Evolutionary conservation across 768 basidiomycete species (phyloP).

Genomic region (Tricholoma furcatifolium): DNA sequence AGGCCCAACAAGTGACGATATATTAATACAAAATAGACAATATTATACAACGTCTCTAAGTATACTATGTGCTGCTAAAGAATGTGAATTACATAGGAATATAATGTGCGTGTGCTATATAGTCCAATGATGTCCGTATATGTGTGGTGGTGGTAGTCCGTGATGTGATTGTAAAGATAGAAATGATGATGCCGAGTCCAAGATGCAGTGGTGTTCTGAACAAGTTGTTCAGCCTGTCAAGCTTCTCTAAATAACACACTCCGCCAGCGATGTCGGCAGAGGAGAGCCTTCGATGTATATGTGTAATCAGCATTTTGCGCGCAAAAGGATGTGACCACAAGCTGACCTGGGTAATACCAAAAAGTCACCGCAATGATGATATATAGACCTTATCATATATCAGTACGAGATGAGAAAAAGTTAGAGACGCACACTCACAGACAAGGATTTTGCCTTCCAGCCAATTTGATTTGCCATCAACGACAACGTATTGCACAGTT

Average conservation of each 20-base stretch:
- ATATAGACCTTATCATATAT: constrained; percentile 53
- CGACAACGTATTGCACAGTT: constrained; percentile 79
- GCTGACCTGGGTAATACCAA: constrained; percentile 62
- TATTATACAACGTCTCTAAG: too few species aligned
- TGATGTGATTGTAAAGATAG: too few species aligned
- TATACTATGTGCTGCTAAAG: too few species aligned
- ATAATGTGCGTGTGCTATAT: too few species aligned
- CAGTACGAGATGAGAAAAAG: background rate
- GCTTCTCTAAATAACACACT: constrained; percentile 6
- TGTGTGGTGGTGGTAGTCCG: background rate
- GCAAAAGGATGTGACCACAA: background rate
- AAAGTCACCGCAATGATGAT: constrained; percentile 71
- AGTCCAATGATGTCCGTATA: too few species aligned
- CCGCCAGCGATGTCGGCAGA: constrained; percentile 15
- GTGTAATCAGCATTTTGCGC: background rate
- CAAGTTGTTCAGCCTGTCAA: background rate
- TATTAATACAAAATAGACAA: too few species aligned
- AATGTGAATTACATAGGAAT: too few species aligned
- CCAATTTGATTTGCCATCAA: constrained; percentile 84
- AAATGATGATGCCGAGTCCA: too few species aligned
- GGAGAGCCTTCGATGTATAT: constrained; percentile 11
- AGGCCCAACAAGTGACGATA: too few species aligned
- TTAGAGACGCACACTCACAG: constrained; percentile 10
- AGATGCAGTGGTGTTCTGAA: too few species aligned
- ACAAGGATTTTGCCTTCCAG: constrained; percentile 56